Conservation (phyloP, 108 stramenopile genomes). For the Cyclotella baltica region DNA sequence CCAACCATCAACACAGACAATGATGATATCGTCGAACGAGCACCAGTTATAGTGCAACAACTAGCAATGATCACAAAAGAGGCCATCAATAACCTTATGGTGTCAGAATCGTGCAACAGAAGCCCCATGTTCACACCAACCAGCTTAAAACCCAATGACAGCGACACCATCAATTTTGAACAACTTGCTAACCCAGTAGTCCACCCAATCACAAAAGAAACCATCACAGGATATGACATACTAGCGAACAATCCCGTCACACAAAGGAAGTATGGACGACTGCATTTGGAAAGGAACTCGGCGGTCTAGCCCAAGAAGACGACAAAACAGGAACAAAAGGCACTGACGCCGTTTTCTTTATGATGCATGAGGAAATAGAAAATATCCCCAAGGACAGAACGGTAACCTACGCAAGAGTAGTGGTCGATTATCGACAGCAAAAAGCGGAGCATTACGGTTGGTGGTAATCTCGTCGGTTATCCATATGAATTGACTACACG, state of each 20-base stretch:
- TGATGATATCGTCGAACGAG: too few relatives aligned
- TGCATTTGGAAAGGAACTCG: conserved; percentile 13
- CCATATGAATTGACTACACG: too few relatives aligned
- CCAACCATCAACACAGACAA: too few relatives aligned
- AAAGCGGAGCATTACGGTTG: too few relatives aligned
- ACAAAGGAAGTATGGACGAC: not conserved
- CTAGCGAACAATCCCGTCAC: not conserved
- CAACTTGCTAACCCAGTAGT: not conserved
- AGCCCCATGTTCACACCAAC: too few relatives aligned
- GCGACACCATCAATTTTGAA: too few relatives aligned
- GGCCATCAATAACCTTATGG: not conserved
- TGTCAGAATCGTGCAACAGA: not conserved
- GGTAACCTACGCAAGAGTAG: conserved; percentile 44
- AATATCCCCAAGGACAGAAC: conserved; percentile 30
- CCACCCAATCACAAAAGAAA: conserved; percentile 3
- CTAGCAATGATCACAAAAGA: not conserved
- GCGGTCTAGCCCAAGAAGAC: conserved; percentile 7
- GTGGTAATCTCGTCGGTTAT: too few relatives aligned
- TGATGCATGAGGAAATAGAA: not conserved
- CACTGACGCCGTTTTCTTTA: not conserved
- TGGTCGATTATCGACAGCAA: too few relatives aligned
- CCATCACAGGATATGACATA: not conserved
- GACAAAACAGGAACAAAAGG: not conserved
- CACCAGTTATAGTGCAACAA: not conserved
- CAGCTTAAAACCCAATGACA: too few relatives aligned